Percentiles rank a stretch among this genome's conserved stretches.
Evolutionary conservation across 192 early-diverging fungal genomes (phyloP).

Genomic region (Coemansia sp.): DNA sequence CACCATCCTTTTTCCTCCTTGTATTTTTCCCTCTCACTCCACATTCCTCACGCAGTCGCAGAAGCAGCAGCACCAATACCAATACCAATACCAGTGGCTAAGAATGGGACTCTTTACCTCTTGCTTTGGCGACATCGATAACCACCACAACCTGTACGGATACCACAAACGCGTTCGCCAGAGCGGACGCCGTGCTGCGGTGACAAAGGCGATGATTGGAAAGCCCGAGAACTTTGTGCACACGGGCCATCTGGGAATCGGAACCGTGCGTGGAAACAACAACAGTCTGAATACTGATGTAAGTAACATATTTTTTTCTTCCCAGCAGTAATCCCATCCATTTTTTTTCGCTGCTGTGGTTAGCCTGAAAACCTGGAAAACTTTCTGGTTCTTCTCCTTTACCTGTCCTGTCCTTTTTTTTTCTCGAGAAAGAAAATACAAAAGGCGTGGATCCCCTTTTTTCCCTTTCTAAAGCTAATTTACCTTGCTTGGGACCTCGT

Average conservation of each 20-base stretch:
- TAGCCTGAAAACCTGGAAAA: too few species aligned
- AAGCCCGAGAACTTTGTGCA: conserved; percentile 55
- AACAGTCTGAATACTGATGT: conserved; percentile 35
- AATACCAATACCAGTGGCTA: neutral
- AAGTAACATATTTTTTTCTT: conserved; percentile 21
- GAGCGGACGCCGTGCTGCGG: conserved; percentile 20
- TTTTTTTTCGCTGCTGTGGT: neutral
- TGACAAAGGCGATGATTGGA: conserved; percentile 56
- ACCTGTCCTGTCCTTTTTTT: too few species aligned
- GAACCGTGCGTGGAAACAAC: conserved; percentile 31
- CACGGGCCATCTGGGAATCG: conserved; percentile 53
- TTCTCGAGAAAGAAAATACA: too few species aligned
- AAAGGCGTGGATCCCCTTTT: too few species aligned
- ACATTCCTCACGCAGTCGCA: neutral
- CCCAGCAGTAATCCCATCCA: neutral
- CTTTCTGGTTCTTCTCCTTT: too few species aligned
- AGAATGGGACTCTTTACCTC: conserved; percentile 53
- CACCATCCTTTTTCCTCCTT: too few species aligned
- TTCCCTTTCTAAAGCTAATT: too few species aligned
- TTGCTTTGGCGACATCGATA: conserved; percentile 46
- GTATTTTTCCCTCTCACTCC: too few species aligned
- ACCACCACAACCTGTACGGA: conserved; percentile 11
- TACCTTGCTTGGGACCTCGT: too few species aligned
- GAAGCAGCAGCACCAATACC: neutral
- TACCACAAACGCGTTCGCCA: conserved; percentile 3